Conservation (phyloP, 306 rosid genomes). For the Neltuma alba region DNA sequence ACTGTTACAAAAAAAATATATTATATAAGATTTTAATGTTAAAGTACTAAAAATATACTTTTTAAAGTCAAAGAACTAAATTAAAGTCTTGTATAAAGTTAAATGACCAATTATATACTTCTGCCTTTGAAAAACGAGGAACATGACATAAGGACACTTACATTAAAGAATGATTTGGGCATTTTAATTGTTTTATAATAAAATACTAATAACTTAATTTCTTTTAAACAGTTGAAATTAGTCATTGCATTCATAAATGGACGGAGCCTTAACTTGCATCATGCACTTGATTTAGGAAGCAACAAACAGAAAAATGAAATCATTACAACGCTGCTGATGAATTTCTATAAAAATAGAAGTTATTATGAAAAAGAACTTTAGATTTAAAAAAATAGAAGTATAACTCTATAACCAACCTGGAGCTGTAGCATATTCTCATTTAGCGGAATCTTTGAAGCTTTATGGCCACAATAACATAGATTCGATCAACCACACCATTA, state of each 20-base stretch:
- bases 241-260: neutral
- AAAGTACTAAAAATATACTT: no score
- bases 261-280: neutral
- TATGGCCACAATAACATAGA: neutral
- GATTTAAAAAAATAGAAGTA: neutral
- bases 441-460: neutral
- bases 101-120: no score
- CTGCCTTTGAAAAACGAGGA: no score
- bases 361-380: neutral
- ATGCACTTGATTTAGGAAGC: neutral
- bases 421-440: neutral
- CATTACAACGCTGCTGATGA: neutral
- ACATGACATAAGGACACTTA: no score
- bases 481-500: neutral
- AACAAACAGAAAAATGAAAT: neutral
- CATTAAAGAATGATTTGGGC: no score
- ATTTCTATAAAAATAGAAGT: neutral
- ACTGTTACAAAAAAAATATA: no score
- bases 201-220: neutral
- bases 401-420: neutral
- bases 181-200: neutral
- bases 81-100: no score
- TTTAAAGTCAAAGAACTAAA: no score
- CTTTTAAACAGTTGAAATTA: no score
- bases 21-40: no score